Evolutionary conservation across 306 rosid genomes (phyloP), one percentile per base, ranked within the genome.

Genomic region (Gastrolobium bilobum): DNA sequence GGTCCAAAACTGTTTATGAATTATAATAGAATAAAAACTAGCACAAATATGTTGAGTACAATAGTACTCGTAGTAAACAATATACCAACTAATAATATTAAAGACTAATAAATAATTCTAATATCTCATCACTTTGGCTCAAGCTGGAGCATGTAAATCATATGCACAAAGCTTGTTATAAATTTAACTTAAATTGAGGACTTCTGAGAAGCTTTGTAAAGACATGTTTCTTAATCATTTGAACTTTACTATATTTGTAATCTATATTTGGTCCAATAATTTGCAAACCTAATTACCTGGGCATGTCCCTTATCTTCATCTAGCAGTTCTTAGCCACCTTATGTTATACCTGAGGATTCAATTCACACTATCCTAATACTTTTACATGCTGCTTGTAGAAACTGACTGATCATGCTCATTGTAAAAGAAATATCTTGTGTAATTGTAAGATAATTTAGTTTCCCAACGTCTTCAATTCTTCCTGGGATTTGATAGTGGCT

Each of bases 11-110:
- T 46, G 40, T 46, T 54, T 61, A 7, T 34, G 3, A 63, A 52
- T 78, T 66, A 33, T 56, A 14, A 33, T 71, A 63, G 63, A 67
- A 58, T 73, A 66, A 42, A 75, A 37, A 62, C 53, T 53, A 9
- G 46, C 20, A 63, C 44, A 68, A 20, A 20, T 43, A 43, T 70
- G 58, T 44, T 10, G 1, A 42, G 63, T 62, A n/a, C 62, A 13
- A 51, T 61, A 6, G 58, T 68, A 48, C n/a, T 69, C 51, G 53
- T 54, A 33, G 47, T 29, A 68, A 30, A 51, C 11, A 39, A 38
- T 30, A 66, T 67, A 14, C 37, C 47, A 30, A 30, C 47, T 68
- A 47, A 57, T 44, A 54, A 43, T 53, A 34, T 54, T 29, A 10
- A 57, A 74, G 56, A 57, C 31, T 44, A 57, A 58, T 74, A 53